phyloP scores from a whole-genome alignment of 441 rosid genomes.

The Lepidium campestre region DNA sequence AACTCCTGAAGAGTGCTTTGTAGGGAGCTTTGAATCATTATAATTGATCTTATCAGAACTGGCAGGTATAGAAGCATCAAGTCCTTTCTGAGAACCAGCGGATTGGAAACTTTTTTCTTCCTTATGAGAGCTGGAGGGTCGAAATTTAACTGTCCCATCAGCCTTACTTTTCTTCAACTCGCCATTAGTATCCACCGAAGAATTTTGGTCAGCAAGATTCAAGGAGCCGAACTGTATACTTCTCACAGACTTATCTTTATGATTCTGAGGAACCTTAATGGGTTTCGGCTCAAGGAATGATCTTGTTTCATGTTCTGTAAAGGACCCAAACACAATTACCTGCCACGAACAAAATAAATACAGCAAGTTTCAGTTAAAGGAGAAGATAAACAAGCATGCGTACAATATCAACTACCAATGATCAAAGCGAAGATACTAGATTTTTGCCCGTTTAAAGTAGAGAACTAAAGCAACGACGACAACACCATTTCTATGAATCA shows the following conservation, averaged over 20 bases:
- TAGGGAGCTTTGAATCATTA: slow-evolving; percentile 20
- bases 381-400: background rate
- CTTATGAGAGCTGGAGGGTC: slow-evolving; percentile 27
- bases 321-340: slow-evolving; percentile 82
- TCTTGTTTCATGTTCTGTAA: slow-evolving; percentile 84
- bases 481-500: background rate
- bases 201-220: slow-evolving; percentile 29
- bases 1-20: slow-evolving; percentile 17
- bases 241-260: slow-evolving; percentile 31
- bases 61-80: slow-evolving; percentile 30
- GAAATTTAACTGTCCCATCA: slow-evolving; percentile 29
- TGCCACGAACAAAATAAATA: slow-evolving; percentile 24
- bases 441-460: background rate
- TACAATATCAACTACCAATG: background rate
- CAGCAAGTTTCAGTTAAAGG: background rate
- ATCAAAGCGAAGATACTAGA: background rate
- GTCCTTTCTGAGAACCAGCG: slow-evolving; percentile 24
- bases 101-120: slow-evolving; percentile 30
- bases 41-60: slow-evolving; percentile 25
- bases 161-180: slow-evolving; percentile 28
- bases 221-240: slow-evolving; percentile 58
- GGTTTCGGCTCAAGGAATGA: slow-evolving; percentile 46
- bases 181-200: slow-evolving; percentile 35
- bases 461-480: background rate
- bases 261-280: slow-evolving; percentile 26